Conservation (phyloP, 83 land plant species). For the Diphasiastrum complanatum region DNA sequence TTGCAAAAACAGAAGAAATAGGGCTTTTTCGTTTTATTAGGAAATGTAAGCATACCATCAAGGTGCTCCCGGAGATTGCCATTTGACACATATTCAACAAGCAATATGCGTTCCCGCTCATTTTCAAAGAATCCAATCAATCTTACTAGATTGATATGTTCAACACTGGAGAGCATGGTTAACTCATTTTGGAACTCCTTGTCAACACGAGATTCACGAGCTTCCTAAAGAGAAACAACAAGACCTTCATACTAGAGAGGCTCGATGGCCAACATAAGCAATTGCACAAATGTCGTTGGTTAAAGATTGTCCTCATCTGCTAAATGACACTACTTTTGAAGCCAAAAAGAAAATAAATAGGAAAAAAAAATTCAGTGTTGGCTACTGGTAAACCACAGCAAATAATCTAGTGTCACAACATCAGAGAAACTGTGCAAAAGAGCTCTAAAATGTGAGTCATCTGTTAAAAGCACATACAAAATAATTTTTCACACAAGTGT, state of each 20-base stretch:
- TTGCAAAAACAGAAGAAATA: no score
- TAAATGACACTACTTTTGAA: no score
- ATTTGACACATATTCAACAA: constrained; percentile 64
- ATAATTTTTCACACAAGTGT: background rate
- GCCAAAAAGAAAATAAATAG: no score
- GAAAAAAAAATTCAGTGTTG: no score
- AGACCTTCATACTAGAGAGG: background rate
- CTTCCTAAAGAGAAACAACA: constrained; percentile 31
- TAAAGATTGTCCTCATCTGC: no score
- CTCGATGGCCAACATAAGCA: background rate
- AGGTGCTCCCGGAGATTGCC: constrained; percentile 77
- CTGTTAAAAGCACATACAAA: background rate
- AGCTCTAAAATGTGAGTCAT: no score
- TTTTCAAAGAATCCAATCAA: constrained; percentile 53
- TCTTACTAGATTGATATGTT: constrained; percentile 59
- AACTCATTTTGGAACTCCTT: constrained; percentile 70
- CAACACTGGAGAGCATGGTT: constrained; percentile 54
- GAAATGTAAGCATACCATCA: constrained; percentile 69
- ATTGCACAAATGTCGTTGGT: background rate
- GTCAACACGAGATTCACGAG: constrained; percentile 34
- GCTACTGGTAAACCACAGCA: no score
- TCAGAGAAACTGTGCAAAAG: no score
- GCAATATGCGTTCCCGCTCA: constrained; percentile 58
- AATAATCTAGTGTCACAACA: no score
- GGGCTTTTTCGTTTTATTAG: no score